Evolutionary conservation across 306 rosid species (phyloP), one percentile per base, ranked within the genome.

Genomic region (Purshia tridentata): DNA sequence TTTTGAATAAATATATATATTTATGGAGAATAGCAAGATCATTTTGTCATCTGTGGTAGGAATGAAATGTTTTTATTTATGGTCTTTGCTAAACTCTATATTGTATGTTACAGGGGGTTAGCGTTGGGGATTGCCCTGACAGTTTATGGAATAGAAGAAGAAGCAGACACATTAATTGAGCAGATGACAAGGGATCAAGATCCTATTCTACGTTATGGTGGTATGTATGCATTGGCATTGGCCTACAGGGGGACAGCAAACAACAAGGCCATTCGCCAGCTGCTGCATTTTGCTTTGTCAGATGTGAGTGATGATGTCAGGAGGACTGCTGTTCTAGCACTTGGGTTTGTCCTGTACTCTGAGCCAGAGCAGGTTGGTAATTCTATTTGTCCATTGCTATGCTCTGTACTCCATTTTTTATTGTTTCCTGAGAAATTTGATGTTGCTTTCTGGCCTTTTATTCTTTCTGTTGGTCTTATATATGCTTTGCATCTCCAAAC

Each of bases 221-320:
- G 97, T 61, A 88, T 91, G 98, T 89, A 94, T 76, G 98, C 98
- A 1, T 82, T 94, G 83, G 98, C 98, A 70, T 78, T 94, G 88
- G 97, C 98, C 45, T 94, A 94, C 47, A 76, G 95, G 5, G 98
- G 98, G 71, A 94, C 96, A 12, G 98, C 97, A 75, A 94, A 94
- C 85, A 94, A 94, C 77, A 94, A 94, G 80, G 98, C 98, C 67
- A 94, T 94, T 73, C 88, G 95, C 18, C 91, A 91, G 80, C 80
- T 94, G 74, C 95, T 94, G 54, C 98, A 94, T 79, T 94, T 94
- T 87, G 97, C 98, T 47, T 95, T 94, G 46, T 94, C 97, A 39
- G 98, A 94, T 81, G 97, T 94, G 83, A 94, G 97, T 61, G 98
- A 94, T 80, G 98, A 94, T 83, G 98, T 94, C 19, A 84, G 98